Percentiles rank a stretch among this genome's conserved stretches.
Conservation (phyloP, 176 grass and related monocot genomes). For the Rhynchospora pubera region DNA sequence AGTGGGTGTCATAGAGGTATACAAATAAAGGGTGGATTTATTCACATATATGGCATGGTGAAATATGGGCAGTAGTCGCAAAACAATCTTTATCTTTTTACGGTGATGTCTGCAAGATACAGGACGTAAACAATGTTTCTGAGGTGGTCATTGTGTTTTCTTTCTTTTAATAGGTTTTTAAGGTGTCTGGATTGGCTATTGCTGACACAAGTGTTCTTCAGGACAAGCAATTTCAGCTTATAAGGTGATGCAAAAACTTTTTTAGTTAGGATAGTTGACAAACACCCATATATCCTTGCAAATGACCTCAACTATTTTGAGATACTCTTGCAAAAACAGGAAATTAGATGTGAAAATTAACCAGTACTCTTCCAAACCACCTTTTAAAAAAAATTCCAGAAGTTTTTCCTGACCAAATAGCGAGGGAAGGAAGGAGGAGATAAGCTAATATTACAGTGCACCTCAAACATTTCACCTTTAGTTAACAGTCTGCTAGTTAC, state of each 20-base stretch:
- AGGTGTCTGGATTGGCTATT: conserved; percentile 48
- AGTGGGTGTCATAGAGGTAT: neutral
- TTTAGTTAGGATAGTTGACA: neutral
- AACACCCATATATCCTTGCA: neutral
- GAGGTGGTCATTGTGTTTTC: neutral
- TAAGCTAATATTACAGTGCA: neutral
- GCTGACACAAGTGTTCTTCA: conserved; percentile 55
- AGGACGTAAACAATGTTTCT: neutral
- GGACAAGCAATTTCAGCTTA: conserved; percentile 94
- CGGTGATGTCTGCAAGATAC: neutral
- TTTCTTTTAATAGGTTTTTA: conserved; percentile 52
- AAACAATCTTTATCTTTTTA: neutral
- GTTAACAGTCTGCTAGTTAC: neutral
- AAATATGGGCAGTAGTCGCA: neutral
- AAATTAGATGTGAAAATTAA: neutral
- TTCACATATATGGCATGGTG: neutral
- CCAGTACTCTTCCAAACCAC: neutral
- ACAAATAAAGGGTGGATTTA: neutral
- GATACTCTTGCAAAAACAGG: neutral
- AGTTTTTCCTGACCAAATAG: neutral
- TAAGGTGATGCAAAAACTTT: conserved; percentile 38
- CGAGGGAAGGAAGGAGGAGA: neutral
- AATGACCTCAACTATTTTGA: neutral
- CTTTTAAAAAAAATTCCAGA: neutral
- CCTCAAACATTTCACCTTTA: neutral